Evolutionary conservation across 2,329 filamentous ascomycete genomes (phyloP), one percentile per base, ranked within the genome.

Genomic region (Niveomyces coronatus): DNA sequence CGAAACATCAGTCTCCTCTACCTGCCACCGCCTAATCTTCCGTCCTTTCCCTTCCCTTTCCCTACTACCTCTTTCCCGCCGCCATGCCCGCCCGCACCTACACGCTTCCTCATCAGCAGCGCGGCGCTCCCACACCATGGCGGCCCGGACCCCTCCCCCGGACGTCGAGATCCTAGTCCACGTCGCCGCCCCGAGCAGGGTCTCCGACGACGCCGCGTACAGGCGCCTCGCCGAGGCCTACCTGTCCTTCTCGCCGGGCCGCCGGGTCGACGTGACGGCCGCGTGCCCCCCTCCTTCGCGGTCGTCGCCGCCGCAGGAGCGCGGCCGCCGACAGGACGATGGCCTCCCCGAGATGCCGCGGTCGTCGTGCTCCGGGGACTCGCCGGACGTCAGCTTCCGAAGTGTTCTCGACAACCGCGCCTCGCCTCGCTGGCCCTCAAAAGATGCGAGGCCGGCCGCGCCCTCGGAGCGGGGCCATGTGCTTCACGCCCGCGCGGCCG

Each of bases 121-220:
- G n/a, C n/a, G n/a, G n/a, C n/a, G 31, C 31, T 35, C 14, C n/a
- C 9, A 16, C 41, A 43, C 19, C 34, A 59, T 58, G 56, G 45
- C 49, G 33, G 42, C 42, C 29, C 50, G 44, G 41, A 36, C 43
- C 17, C 30, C 42, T 32, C 44, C 40, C 30, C 42, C 44, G 14
- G 55, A 66, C 42, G 58, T 64, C 36, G 71, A 77, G 54, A 70
- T 76, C 31, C 60, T 77, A 31, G 64, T 75, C 35, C 73, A 77
- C 50, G 63, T 73, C 39, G 54, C 66, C 9, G 73, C 72, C 20
- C 68, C 71, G 6, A 66, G 68, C 47, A 63, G 53, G 27, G 56
- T 60, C 16, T 47, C 50, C 9, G 68, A 75, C 45, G 72, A 77
- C 53, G 53, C 49, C 14, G 47, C 49, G 11, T 76, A 75, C 45